phyloP scores from a whole-genome alignment of 1,284 basidiomycete genomes.

The Trametes versicolor region DNA sequence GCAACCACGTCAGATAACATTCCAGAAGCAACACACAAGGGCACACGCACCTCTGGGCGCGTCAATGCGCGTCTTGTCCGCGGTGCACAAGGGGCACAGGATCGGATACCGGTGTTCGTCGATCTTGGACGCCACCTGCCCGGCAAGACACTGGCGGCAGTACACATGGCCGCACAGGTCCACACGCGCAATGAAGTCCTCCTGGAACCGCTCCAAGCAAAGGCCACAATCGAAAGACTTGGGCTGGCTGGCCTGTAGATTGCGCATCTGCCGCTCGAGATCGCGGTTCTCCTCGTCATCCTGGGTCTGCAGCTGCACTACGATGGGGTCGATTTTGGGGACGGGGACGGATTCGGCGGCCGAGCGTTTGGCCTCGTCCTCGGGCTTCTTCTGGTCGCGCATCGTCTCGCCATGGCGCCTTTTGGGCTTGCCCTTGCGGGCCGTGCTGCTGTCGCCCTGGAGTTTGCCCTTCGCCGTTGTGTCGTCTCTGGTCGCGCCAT shows the following conservation, averaged over 20 bases:
- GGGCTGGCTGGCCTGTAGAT: constrained; percentile 46
- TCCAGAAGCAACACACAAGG: background rate
- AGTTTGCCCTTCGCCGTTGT: background rate
- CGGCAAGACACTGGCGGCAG: constrained; percentile 63
- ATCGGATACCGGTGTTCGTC: constrained; percentile 67
- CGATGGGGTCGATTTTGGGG: constrained; percentile 35
- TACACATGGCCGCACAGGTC: constrained; percentile 61
- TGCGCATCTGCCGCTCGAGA: constrained; percentile 48
- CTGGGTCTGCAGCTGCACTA: constrained; percentile 51
- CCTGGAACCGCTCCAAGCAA: constrained; percentile 61
- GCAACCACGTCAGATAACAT: background rate
- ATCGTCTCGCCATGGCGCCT: background rate
- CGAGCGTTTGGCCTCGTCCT: background rate
- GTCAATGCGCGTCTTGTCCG: constrained; percentile 31
- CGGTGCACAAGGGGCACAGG: constrained; percentile 64
- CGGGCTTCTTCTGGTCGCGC: background rate
- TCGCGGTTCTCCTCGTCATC: constrained; percentile 57
- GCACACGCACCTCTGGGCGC: constrained; percentile 49
- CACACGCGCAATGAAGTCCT: constrained; percentile 57
- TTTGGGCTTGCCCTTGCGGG: background rate
- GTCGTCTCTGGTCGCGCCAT: background rate
- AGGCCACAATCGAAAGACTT: constrained; percentile 61
- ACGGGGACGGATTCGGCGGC: background rate
- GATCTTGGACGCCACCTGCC: constrained; percentile 57
- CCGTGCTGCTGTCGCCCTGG: background rate